Base-by-base conservation (phyloP, 2,329 filamentous ascomycete species). In the Aureobasidium uvarum region DNA sequence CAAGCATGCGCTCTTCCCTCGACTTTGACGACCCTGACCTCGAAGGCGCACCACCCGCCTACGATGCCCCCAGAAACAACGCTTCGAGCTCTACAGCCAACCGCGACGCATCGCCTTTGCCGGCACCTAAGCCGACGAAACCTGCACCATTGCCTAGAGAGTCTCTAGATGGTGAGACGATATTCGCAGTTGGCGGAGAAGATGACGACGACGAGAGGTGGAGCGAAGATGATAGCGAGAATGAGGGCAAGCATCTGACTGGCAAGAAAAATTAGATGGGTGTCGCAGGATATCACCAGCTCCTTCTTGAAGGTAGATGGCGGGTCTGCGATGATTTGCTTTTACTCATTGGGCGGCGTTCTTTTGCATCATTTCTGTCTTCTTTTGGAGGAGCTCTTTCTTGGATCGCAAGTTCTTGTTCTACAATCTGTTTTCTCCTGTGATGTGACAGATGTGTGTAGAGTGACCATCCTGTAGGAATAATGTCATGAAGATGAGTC, bases 181-280 rank as follows among this genome's bases (percentile, higher is more conserved):
- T 98, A 68, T 98, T 98, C 72, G 94, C 94, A 1, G 91, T 98
- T 13, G 94, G 92, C 13, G 86, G 87, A 64, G 93, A 96, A 72
- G 89, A 89, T 64, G 85, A 74, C 14, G 64, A 68, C 7, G 70
- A 81, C 1, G 92, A 95, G 73, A 91, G 89, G 74, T 94, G 92
- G 82, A 92, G 89, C 18, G 90, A 91, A 65, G 89, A 88, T 23
- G 75, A 78, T 48, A 80, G 83, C 75, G 38, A 78, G 74, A 64
- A 77, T 77, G 51, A 80, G 78, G 69, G 20, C 84, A 77, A 81
- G 69, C 79, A 80, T 64, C 76, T 86, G 65, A 85, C 83, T 23
- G 75, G 77, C 33, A 83, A 81, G 71, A 71, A 74, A 38, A 69
- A 70, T 54, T 66, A 52, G 23, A 60, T 4, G 23, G 5, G 14